Evolutionary conservation across 306 rosid species (phyloP), one percentile per base, ranked within the genome.

Genomic region (Ormosia emarginata): DNA sequence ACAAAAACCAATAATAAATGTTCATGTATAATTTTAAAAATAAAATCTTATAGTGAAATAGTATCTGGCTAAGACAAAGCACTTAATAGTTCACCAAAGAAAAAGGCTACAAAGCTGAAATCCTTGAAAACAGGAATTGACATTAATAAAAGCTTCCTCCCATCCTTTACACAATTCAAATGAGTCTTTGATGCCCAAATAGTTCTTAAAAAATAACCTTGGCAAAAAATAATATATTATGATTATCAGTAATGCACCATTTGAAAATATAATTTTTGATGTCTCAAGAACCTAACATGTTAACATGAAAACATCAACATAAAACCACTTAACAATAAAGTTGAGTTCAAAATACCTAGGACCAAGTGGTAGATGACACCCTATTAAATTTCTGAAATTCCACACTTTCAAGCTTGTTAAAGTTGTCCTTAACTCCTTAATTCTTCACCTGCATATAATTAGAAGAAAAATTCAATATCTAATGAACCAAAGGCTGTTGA

Each of bases 271-370:
- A n/a, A n/a, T n/a, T n/a, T n/a, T n/a, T n/a, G n/a, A 96, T 78
- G 99, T 98, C 88, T 96, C 99, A 30, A 96, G 99, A 88, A 91
- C 97, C 99, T 96, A 91, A 77, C 58, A 81, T 76, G 65, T 83
- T 79, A 73, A 86, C 77, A 33, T 77, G 43, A 76, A 57, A 74
- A 77, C 66, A 74, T 57, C 40, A 65, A 67, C 72, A 86, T 78
- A 70, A 82, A 57, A 58, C 71, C 63, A 76, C 66, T 79, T 36
- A 24, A 65, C 63, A 68, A 74, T 41, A 63, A 58, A 47, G 40
- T 67, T 37, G 11, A 10, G 59, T 58, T 65, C 68, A 43, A 72
- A 82, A 39, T 49, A 74, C 34, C 80, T 79, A n/a, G n/a, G n/a
- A n/a, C n/a, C n/a, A n/a, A n/a, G n/a, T n/a, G n/a, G n/a, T n/a